These are phyloP conservation scores for Populus nigra DNA, from an alignment of 345 rosid genomes.

Conservation along the genomic window DNA sequence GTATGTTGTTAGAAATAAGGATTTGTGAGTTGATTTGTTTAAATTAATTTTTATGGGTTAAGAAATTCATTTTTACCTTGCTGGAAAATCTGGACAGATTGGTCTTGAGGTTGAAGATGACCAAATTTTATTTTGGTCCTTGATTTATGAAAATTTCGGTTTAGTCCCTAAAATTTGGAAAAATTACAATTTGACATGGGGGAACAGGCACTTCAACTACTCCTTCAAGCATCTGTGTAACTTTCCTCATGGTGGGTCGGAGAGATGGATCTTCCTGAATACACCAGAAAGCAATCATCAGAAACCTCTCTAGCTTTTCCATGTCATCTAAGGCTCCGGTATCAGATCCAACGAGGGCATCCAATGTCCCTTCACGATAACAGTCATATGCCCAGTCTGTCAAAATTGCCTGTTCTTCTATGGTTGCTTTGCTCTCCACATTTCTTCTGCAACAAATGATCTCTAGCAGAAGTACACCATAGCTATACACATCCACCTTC, in stretches of 20 bases:
- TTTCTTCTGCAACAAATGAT: conserved; percentile 15
- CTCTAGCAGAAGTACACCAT: conserved; percentile 3
- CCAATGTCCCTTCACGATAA: conserved; percentile 10
- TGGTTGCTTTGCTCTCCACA: neutral
- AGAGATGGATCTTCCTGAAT: neutral
- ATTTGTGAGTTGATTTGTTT: too few relatives aligned
- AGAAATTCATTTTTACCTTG: too few relatives aligned
- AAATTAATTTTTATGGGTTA: too few relatives aligned
- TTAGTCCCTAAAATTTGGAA: too few relatives aligned
- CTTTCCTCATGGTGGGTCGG: neutral
- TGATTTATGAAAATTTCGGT: too few relatives aligned
- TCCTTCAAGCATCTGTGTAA: neutral
- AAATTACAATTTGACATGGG: too few relatives aligned
- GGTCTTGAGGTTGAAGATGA: too few relatives aligned
- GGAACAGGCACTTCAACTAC: too few relatives aligned
- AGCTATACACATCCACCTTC: conserved; percentile 12
- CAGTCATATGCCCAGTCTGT: conserved; percentile 26
- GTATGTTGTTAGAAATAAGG: too few relatives aligned
- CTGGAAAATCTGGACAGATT: too few relatives aligned
- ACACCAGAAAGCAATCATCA: neutral
- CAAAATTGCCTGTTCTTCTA: conserved; percentile 8
- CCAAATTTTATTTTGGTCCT: too few relatives aligned
- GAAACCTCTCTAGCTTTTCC: neutral
- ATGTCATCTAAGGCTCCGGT: neutral
- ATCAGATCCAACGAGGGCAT: conserved; percentile 3